Evolutionary conservation across 1,139 yeast species (phyloP), one percentile per base, ranked within the genome.

Genomic region (Candida dubliniensis): DNA sequence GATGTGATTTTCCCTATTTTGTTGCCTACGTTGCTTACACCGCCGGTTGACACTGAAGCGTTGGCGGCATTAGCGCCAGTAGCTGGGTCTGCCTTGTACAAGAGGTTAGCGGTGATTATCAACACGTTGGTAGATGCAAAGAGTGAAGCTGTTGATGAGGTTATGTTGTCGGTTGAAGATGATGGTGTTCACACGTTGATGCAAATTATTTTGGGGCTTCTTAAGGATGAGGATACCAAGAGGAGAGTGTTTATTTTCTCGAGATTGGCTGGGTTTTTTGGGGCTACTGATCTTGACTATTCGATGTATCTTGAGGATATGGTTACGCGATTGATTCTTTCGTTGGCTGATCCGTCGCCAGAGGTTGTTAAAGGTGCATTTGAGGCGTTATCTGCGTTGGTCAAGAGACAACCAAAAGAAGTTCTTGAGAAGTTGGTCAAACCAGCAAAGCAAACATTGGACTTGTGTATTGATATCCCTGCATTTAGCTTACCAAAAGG

Each of bases 1-100:
- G 95, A 89, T 49, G 83, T 87, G 2, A 88, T 93, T 48, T 90
- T 95, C 91, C 98, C 99, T 45, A 86, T 89, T 43, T 77, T 93
- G 61, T 78, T 93, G 48, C 98, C 99, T 41, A 80, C 96, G 0
- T 75, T 95, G 60, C 74, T 91, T 59, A 63, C 82, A 8, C 84
- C 91, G 8, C 97, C 97, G 8, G 82, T 93, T 50, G 90, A 89
- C 55, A 74, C 81, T 0, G 84, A 84, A 71, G 90, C 91, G 66
- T 96, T 96, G 15, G 90, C 96, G 24, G 84, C 96, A 0, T 76
- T 95, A 60, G 96, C 96, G 0, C 82, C 87, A 42, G 96, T 88
- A 38, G 97, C 98, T 23, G 98, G 97, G 31, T 66, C 81, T 42
- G 90, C 96, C 1, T 71, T 91, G 52, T 84, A 83, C 71, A 82